Evolutionary conservation across 768 basidiomycete species (phyloP).

Genomic region (Leccinellum albellum): DNA sequence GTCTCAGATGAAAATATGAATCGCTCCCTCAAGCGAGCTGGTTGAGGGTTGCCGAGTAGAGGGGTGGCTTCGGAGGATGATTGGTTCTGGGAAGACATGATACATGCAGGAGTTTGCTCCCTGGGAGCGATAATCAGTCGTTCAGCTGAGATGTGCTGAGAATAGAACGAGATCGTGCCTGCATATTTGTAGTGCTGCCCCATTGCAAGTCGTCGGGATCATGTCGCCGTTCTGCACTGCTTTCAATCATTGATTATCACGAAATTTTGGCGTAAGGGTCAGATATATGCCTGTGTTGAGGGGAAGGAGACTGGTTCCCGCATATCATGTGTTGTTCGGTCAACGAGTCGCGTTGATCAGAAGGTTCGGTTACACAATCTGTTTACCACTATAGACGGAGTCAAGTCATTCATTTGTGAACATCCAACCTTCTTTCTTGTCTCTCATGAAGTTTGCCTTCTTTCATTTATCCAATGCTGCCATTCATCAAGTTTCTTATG

Average conservation of each 20-base stretch:
- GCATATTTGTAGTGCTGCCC: background rate
- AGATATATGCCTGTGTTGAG: background rate
- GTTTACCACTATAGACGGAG: background rate
- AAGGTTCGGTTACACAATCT: background rate
- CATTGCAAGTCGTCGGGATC: background rate
- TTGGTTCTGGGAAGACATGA: slow-evolving; percentile 12
- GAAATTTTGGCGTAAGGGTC: background rate
- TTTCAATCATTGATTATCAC: background rate
- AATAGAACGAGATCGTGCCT: background rate
- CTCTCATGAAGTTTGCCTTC: slow-evolving; percentile 21
- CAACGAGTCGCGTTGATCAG: too few relatives aligned
- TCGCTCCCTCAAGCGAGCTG: background rate
- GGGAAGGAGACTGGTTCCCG: background rate
- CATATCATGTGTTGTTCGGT: too few relatives aligned
- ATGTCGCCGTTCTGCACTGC: background rate
- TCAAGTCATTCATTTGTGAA: background rate
- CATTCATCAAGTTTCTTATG: slow-evolving; percentile 39
- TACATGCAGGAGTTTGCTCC: background rate
- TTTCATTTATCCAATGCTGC: slow-evolving; percentile 22
- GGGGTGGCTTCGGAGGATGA: slow-evolving; percentile 4
- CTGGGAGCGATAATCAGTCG: background rate
- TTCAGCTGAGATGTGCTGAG: background rate
- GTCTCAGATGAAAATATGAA: slow-evolving; percentile 10
- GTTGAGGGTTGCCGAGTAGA: slow-evolving; percentile 5
- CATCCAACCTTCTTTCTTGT: slow-evolving; percentile 32